phyloP scores from a whole-genome alignment of 495 filamentous ascomycete genomes.

The Aspergillus ellipticus region DNA sequence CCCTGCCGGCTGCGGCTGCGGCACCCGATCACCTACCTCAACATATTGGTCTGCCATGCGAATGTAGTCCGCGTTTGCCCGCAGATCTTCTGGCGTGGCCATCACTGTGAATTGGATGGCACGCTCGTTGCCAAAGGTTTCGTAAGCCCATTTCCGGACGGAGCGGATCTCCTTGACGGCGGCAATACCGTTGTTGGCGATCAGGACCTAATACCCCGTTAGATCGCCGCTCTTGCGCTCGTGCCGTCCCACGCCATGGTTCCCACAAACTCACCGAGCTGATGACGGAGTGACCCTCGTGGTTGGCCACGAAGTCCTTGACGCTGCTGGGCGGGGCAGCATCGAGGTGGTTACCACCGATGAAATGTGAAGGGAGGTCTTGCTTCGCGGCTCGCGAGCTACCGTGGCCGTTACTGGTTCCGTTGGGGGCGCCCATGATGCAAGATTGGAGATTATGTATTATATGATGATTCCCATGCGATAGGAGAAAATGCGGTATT shows the following conservation, averaged over 20 bases:
- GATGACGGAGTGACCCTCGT: conserved; percentile 96
- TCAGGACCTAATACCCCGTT: conserved; percentile 67
- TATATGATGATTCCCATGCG: conserved; percentile 23
- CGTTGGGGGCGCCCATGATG: conserved; percentile 42
- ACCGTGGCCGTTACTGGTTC: conserved; percentile 49
- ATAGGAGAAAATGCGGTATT: conserved; percentile 10
- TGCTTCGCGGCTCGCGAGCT: conserved; percentile 69
- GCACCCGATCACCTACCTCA: conserved; percentile 55
- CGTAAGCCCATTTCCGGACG: conserved; percentile 99
- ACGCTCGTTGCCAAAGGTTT: conserved; percentile 95
- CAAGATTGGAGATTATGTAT: conserved; percentile 21
- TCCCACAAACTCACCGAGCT: conserved; percentile 68
- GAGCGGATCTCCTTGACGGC: conserved; percentile 98
- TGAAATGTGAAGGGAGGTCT: conserved; percentile 85
- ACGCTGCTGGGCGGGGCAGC: conserved; percentile 74
- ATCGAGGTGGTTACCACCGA: conserved; percentile 84
- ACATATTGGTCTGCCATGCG: conserved; percentile 99
- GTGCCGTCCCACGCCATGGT: not conserved
- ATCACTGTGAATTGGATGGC: conserved; percentile 99
- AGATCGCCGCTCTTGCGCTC: not conserved
- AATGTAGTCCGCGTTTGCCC: conserved; percentile 98
- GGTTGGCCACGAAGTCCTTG: conserved; percentile 86
- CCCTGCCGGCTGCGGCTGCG: not conserved
- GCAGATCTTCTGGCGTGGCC: conserved; percentile 98
- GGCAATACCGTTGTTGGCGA: conserved; percentile 99